Conservation (phyloP, 2,329 filamentous ascomycete genomes). For the Dactylonectria macrodidyma region DNA sequence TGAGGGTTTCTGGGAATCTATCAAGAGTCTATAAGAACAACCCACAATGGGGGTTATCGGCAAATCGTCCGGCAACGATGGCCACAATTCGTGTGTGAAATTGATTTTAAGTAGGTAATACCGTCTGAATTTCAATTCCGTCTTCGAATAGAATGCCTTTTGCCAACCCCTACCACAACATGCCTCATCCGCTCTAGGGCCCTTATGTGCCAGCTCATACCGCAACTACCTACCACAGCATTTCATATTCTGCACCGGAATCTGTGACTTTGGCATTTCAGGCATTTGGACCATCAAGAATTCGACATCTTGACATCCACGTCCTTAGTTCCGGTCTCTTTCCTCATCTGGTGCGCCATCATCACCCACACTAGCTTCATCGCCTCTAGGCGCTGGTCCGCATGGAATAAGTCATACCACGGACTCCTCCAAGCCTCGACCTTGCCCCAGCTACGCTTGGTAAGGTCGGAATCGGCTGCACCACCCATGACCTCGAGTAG, state of each 20-base stretch:
- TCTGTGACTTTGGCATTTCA: not conserved
- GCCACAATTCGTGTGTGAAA: slow-evolving; percentile 6
- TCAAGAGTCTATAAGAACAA: not conserved
- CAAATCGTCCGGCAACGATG: not conserved
- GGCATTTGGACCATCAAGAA: slow-evolving; percentile 28
- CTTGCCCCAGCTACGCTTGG: slow-evolving; percentile 63
- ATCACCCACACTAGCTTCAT: slow-evolving; percentile 72
- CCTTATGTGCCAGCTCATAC: not conserved
- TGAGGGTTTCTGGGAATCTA: no score
- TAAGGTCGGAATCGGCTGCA: slow-evolving; percentile 51
- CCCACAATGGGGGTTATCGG: not conserved
- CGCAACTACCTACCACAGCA: not conserved
- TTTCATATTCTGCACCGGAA: slow-evolving; percentile 3
- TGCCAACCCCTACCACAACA: not conserved
- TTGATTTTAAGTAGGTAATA: not conserved
- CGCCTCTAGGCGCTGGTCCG: slow-evolving; percentile 68
- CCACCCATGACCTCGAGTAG: slow-evolving; percentile 70
- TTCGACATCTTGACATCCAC: slow-evolving; percentile 50
- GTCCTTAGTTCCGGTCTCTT: slow-evolving; percentile 40
- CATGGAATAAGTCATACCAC: slow-evolving; percentile 74
- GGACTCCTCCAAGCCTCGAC: slow-evolving; percentile 70
- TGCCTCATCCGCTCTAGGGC: not conserved
- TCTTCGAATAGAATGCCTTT: slow-evolving; percentile 4
- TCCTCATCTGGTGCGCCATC: slow-evolving; percentile 73
- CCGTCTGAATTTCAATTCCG: slow-evolving; percentile 5